Percentiles rank a stretch among this genome's conserved stretches.
These are phyloP conservation scores for Botrytis tulipae DNA, from an alignment of 2,329 filamentous ascomycete species.

Conservation along the genomic window DNA sequence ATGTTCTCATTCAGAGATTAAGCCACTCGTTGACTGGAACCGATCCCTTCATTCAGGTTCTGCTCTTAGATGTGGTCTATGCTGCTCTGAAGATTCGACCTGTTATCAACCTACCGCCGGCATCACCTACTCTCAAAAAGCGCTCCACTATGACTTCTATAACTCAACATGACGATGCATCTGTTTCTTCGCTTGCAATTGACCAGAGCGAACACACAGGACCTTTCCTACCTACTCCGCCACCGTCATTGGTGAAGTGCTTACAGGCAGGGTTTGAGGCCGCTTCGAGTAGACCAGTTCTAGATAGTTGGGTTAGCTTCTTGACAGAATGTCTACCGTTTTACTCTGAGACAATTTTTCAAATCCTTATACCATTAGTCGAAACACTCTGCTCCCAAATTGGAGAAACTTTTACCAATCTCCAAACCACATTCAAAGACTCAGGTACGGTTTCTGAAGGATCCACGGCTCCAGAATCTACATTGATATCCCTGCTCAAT, in stretches of 20 bases:
- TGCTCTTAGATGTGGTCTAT: conserved; percentile 76
- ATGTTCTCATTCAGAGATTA: conserved; percentile 67
- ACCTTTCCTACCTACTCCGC: conserved; percentile 53
- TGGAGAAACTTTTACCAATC: conserved; percentile 64
- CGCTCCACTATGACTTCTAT: conserved; percentile 25
- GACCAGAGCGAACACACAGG: conserved; percentile 45
- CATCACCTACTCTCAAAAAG: conserved; percentile 35
- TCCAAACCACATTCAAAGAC: conserved; percentile 63
- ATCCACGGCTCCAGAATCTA: conserved; percentile 61
- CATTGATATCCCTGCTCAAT: conserved; percentile 82
- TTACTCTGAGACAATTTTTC: conserved; percentile 81
- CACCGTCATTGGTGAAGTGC: conserved; percentile 74
- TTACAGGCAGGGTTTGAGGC: conserved; percentile 79
- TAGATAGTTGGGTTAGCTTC: conserved; percentile 91
- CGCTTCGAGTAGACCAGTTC: conserved; percentile 66
- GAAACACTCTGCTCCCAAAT: conserved; percentile 85
- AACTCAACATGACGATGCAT: conserved; percentile 28
- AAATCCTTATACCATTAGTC: conserved; percentile 85
- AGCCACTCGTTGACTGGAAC: conserved; percentile 56
- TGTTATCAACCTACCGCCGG: conserved; percentile 25
- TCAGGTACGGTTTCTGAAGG: conserved; percentile 34
- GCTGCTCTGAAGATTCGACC: conserved; percentile 65
- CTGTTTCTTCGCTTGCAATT: conserved; percentile 42
- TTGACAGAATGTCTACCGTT: conserved; percentile 79
- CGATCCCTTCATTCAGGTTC: conserved; percentile 71